Percentiles rank a stretch among this genome's conserved stretches.
phyloP scores from a whole-genome alignment of 2,329 filamentous ascomycete genomes.

The Pyrenophora graminea region DNA sequence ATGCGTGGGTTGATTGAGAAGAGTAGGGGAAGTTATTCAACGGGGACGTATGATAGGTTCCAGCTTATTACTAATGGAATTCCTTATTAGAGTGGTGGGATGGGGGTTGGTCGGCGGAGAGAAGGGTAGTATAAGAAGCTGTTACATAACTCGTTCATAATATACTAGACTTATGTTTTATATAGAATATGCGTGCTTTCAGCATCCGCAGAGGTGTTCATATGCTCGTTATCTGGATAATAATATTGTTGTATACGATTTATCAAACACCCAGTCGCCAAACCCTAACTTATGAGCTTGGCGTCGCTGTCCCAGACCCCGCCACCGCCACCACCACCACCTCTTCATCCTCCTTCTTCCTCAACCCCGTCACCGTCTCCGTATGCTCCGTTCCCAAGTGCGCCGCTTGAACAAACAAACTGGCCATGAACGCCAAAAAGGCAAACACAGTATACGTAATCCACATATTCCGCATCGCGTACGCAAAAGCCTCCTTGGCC shows the following conservation, averaged over 20 bases:
- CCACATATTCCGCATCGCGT: constrained; percentile 54
- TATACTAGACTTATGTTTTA: too few species aligned
- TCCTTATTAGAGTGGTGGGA: constrained; percentile 67
- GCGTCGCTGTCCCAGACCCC: background rate
- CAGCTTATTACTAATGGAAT: constrained; percentile 97
- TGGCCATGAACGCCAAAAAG: constrained; percentile 44
- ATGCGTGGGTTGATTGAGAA: constrained; percentile 88
- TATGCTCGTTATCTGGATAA: too few species aligned
- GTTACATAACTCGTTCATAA: too few species aligned
- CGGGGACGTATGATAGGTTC: constrained; percentile 96
- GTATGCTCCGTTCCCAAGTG: constrained; percentile 50
- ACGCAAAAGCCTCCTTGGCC: constrained; percentile 50
- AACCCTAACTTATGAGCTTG: background rate
- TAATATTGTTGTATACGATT: too few species aligned
- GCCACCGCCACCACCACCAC: background rate
- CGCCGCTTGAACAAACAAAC: constrained; percentile 47
- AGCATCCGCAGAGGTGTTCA: too few species aligned
- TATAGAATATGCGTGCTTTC: too few species aligned
- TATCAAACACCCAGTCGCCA: too few species aligned
- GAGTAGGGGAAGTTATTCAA: constrained; percentile 89
- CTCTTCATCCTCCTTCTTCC: constrained; percentile 26
- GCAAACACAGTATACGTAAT: constrained; percentile 52
- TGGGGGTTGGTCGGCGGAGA: background rate
- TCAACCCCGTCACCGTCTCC: constrained; percentile 54
- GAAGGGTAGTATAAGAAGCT: background rate